Conservation (phyloP, 192 early-diverging fungal species). For the Hyaloraphidium curvatum region DNA sequence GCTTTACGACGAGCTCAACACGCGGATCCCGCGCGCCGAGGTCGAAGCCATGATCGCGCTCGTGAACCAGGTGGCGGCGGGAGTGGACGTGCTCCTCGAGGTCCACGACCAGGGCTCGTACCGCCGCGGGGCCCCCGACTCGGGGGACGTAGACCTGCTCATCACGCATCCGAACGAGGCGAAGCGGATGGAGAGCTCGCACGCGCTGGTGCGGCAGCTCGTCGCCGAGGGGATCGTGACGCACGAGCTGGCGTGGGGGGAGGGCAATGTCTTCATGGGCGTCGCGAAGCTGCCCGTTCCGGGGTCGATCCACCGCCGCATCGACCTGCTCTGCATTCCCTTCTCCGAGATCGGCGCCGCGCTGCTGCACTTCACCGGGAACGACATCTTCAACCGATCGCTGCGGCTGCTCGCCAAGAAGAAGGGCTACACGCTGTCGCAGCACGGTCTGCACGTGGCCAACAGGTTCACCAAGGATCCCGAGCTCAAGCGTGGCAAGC, state of each 20-base stretch:
- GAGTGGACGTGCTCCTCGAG: conserved; percentile 11
- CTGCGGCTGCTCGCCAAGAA: conserved; percentile 18
- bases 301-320: too few species aligned
- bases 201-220: too few species aligned
- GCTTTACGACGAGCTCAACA: background rate
- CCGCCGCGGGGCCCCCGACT: conserved; percentile 14
- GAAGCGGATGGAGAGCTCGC: too few species aligned
- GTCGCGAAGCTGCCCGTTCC: too few species aligned
- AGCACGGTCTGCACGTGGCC: conserved; percentile 20
- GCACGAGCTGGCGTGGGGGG: too few species aligned
- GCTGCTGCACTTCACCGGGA: conserved; percentile 15
- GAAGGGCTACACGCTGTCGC: conserved; percentile 14
- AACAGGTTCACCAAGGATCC: too few species aligned
- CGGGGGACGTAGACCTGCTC: conserved; percentile 18
- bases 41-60: conserved; percentile 12
- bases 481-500: conserved; percentile 7
- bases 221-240: too few species aligned
- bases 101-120: conserved; percentile 15
- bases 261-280: too few species aligned
- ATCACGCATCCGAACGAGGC: conserved; percentile 11
- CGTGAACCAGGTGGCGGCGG: conserved; percentile 5
- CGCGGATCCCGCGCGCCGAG: conserved; percentile 12
- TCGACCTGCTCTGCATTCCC: too few species aligned
- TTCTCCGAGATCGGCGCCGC: conserved; percentile 16
- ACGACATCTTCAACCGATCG: conserved; percentile 21